Evolutionary conservation across 2,329 filamentous ascomycete genomes (phyloP).

Genomic region (Diplodia intermedia): DNA sequence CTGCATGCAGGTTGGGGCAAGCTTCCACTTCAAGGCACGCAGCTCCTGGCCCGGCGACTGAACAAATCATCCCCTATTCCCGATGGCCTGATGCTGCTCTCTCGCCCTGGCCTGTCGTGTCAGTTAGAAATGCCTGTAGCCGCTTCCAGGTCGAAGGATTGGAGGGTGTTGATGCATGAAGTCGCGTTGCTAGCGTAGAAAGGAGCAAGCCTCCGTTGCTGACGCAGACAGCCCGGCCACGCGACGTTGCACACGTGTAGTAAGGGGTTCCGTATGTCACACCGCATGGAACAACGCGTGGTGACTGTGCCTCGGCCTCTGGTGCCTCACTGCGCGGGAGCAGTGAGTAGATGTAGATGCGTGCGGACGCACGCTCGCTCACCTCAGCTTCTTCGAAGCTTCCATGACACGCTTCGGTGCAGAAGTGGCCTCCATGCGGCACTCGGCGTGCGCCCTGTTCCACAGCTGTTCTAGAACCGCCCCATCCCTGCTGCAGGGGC

Average conservation of each 20-base stretch:
- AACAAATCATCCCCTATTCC: neutral
- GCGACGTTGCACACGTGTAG: slow-evolving; percentile 19
- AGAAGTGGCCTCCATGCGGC: slow-evolving; percentile 14
- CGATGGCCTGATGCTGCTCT: neutral
- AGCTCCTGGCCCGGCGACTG: neutral
- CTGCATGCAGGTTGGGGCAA: slow-evolving; percentile 1
- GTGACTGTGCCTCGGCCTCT: neutral
- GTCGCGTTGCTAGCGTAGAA: slow-evolving; percentile 12
- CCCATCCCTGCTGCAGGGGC: slow-evolving; percentile 11
- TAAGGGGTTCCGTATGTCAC: slow-evolving; percentile 1
- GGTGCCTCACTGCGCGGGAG: neutral
- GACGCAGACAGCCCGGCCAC: slow-evolving; percentile 5
- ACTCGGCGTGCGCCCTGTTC: slow-evolving; percentile 4
- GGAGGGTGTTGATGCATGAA: neutral
- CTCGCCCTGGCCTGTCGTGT: neutral
- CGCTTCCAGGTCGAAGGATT: neutral
- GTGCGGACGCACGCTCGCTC: neutral
- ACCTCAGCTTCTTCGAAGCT: neutral
- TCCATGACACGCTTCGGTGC: neutral
- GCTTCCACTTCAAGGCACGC: slow-evolving; percentile 1
- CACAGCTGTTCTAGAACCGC: slow-evolving; percentile 26
- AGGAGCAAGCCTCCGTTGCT: slow-evolving; percentile 9
- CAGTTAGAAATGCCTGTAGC: slow-evolving; percentile 2
- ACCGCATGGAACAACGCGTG: slow-evolving; percentile 1
- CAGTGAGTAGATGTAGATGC: neutral